A percentile compares a stretch with the other conserved stretches of the same genome.
These are phyloP conservation scores for Isoetes engelmannii DNA, from an alignment of 83 land plant genomes.

Conservation along the genomic window DNA sequence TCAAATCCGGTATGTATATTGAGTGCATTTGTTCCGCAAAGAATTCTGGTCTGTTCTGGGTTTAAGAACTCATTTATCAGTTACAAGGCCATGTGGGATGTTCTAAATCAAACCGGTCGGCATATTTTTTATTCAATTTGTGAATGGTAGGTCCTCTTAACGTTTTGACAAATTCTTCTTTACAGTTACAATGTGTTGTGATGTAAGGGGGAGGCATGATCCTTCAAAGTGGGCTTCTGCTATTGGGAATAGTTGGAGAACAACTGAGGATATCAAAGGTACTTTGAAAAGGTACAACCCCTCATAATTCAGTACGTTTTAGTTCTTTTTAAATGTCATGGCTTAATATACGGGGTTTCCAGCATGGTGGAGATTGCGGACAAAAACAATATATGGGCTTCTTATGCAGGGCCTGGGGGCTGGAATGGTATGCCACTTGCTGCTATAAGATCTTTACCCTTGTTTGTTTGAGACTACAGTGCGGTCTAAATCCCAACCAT, in stretches of 20 bases:
- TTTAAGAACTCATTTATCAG: slow-evolving; percentile 4
- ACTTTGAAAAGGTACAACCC: slow-evolving; percentile 36
- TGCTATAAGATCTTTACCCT: neutral
- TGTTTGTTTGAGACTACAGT: neutral
- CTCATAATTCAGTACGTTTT: neutral
- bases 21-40: neutral
- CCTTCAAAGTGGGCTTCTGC: slow-evolving; percentile 43
- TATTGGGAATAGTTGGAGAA: slow-evolving; percentile 45
- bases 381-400: slow-evolving; percentile 43
- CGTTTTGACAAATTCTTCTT: neutral
- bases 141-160: slow-evolving; percentile 9
- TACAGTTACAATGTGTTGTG: neutral
- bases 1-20: slow-evolving; percentile 1
- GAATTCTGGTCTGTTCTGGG: neutral
- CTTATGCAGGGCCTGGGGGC: slow-evolving; percentile 58
- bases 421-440: slow-evolving; percentile 53
- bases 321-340: no score
- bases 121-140: slow-evolving; percentile 20
- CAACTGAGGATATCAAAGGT: slow-evolving; percentile 45
- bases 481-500: neutral
- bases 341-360: neutral
- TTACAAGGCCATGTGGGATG: slow-evolving; percentile 16
- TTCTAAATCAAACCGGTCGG: slow-evolving; percentile 12
- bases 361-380: slow-evolving; percentile 46
- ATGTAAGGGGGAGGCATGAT: slow-evolving; percentile 42